Evolutionary conservation across 495 filamentous ascomycete species (phyloP).

Genomic region (Monascus purpureus): DNA sequence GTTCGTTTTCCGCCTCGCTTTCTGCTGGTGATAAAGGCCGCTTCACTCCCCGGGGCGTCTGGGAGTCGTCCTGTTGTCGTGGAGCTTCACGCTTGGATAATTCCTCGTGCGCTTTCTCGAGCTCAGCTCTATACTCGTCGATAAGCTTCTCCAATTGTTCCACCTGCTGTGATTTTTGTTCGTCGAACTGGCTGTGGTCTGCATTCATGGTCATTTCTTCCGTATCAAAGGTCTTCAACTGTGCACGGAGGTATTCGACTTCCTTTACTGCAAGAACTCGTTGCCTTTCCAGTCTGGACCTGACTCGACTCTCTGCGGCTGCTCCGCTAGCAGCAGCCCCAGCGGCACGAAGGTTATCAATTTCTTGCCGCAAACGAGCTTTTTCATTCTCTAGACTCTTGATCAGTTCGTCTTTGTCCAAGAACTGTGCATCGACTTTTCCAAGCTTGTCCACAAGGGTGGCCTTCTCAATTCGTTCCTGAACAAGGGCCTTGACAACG

Average conservation of each 20-base stretch:
- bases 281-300: slow-evolving; percentile 70
- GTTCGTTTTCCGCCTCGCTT: slow-evolving; percentile 55
- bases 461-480: slow-evolving; percentile 65
- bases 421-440: slow-evolving; percentile 59
- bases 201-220: slow-evolving; percentile 79
- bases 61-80: slow-evolving; percentile 17
- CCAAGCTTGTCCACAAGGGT: slow-evolving; percentile 67
- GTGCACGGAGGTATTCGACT: slow-evolving; percentile 82
- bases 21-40: slow-evolving; percentile 44
- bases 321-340: slow-evolving; percentile 18
- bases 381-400: slow-evolving; percentile 57
- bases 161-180: slow-evolving; percentile 61
- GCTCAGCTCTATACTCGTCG: slow-evolving; percentile 77
- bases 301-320: slow-evolving; percentile 37
- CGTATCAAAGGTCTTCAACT: slow-evolving; percentile 79
- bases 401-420: slow-evolving; percentile 68
- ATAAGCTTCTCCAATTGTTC: slow-evolving; percentile 71
- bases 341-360: slow-evolving; percentile 50
- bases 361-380: slow-evolving; percentile 40
- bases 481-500: slow-evolving; percentile 71
- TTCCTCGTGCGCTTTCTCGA: slow-evolving; percentile 58
- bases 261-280: slow-evolving; percentile 76
- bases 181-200: slow-evolving; percentile 52
- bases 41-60: slow-evolving; percentile 22
- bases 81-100: slow-evolving; percentile 46